Evolutionary conservation across 1,284 basidiomycete genomes (phyloP), one percentile per base, ranked within the genome.

Genomic region (Clitocybe nebularis): DNA sequence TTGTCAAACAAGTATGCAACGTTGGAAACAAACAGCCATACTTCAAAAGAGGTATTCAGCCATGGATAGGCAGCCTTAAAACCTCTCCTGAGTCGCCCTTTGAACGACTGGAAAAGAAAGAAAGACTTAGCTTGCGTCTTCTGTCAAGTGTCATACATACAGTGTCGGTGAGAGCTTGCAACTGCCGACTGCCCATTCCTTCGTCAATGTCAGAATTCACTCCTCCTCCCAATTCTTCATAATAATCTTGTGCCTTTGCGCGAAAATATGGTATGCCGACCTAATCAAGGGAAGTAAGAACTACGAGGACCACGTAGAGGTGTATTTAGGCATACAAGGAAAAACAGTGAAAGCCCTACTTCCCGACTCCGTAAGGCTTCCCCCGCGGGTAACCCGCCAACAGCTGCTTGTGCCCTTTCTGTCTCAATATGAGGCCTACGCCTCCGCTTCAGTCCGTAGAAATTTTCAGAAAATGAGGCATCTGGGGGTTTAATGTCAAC

Each of bases 401-500:
- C 79, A 29, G 86, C 89, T 22, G 78, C 77, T 46, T 69, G 67
- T 0, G 80, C 77, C 47, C 82, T 73, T 34, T 79, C 75, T 1
- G 78, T 79, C 49, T 83, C 76, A 49, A 88, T 81, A 47, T 79
- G 75, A 1, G 89, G 84, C 41, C 77, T 71, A 23, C 86, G 67
- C 45, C 92, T 72, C 36, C 93, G 69, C 56, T 90, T 90, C 36
- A 96, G 64, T 0, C 91, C 91, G 60, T 96, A 96, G 59, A 96
- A 96, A 56, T 93, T 89, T 62, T 96, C 93, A 3, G 92, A 73
- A 58, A 96, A 96, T 3, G 89, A 91, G 10, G 91, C 87, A 59
- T 82, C 90, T 93, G 24, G 19, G n/a, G n/a, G n/a, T n/a, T n/a
- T n/a, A n/a, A n/a, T n/a, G n/a, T n/a, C 11, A 23, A 25, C n/a